Evolutionary conservation across 306 rosid species (phyloP), one percentile per base, ranked within the genome.

Genomic region (Prunus mume): DNA sequence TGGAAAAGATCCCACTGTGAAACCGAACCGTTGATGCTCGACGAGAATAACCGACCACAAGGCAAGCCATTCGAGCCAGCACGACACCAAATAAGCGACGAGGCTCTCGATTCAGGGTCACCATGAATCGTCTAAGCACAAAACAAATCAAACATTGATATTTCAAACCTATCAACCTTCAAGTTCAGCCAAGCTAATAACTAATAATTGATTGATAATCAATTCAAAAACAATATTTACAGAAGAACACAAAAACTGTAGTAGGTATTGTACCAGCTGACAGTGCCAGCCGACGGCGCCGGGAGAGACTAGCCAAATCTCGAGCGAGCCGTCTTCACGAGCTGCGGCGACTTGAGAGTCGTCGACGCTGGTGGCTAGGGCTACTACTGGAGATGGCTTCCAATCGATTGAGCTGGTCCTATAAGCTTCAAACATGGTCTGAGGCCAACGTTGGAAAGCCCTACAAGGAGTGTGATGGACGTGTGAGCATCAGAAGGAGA

Each of bases 281-380:
- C 93, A 89, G 93, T 96, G 99, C 99, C 99, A 96, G 27, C 96
- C 97, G 1, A 91, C 93, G 46, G 98, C 84, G 43, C 96, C 97
- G 7, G 99, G 94, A 64, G 97, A 96, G 49, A 96, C 99, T n/a
- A 92, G 93, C 99, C 99, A 96, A 79, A 96, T 79, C 87, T 96
- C 99, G 9, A 96, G 80, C 8, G 98, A 89, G 32, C 93, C 97
- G 24, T 95, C 99, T 73, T 89, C 89, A 12, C 99, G 97, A 15
- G 96, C 95, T 0, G 96, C 99, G 52, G 99, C 99, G 11, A 95
- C 92, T 47, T 90, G 97, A 11, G 84, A 76, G 50, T 93, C 93
- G 74, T 95, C 96, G 66, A 85, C 69, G 69, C 97, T 95, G 52
- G 97, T 87, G 74, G 99, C 97, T 30, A 92, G 73, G 67, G 99